These are phyloP conservation scores for Tilletia horrida DNA, from an alignment of 1,284 basidiomycete genomes.

Conservation along the genomic window DNA sequence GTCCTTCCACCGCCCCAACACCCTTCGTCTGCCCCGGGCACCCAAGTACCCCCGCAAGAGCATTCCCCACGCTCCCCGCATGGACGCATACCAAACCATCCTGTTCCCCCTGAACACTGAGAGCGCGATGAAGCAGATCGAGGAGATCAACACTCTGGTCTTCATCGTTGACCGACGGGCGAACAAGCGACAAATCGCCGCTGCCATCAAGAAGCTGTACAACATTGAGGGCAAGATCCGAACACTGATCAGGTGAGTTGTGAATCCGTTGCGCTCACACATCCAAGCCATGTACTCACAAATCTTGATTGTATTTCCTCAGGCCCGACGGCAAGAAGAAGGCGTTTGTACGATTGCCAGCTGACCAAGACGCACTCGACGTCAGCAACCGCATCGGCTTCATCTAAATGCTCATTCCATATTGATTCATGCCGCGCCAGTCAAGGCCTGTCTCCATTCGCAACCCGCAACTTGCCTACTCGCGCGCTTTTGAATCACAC, in stretches of 20 bases:
- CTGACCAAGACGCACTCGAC: constrained; percentile 95
- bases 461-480: background rate
- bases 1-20: constrained; percentile 95
- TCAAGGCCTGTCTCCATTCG: background rate
- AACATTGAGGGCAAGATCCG: constrained; percentile 95
- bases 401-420: constrained; percentile 29
- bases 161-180: constrained; percentile 90
- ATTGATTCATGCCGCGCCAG: background rate
- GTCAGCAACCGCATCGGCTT: constrained; percentile 91
- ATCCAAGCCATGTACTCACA: background rate
- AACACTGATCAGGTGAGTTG: constrained; percentile 85
- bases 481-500: background rate
- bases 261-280: background rate
- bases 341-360: constrained; percentile 90
- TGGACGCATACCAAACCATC: constrained; percentile 96
- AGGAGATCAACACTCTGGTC: constrained; percentile 98
- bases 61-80: constrained; percentile 86
- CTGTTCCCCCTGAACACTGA: constrained; percentile 68
- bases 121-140: constrained; percentile 76
- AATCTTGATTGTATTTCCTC: constrained; percentile 11
- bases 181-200: constrained; percentile 96
- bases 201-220: constrained; percentile 97
- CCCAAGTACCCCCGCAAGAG: constrained; percentile 94
- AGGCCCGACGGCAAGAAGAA: constrained; percentile 99
- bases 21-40: constrained; percentile 74